Percentiles rank a stretch among this genome's conserved stretches.
phyloP scores from a whole-genome alignment of 768 basidiomycete species.

The Amanita pseudoporphyria region DNA sequence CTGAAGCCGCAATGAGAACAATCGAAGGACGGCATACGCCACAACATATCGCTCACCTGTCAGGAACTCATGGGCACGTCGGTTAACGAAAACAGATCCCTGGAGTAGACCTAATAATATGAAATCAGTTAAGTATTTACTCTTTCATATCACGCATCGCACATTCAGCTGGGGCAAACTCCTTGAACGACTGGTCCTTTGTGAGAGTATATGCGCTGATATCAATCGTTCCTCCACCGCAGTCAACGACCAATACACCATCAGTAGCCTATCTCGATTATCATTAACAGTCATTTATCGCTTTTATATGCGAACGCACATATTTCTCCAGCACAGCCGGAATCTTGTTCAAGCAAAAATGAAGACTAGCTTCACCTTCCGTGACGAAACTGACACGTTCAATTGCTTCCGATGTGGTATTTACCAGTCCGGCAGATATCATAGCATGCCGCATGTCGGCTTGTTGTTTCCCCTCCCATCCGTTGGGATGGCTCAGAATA shows the following conservation, averaged over 20 bases:
- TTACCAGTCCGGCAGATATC: slow-evolving; percentile 33
- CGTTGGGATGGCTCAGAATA: slow-evolving; percentile 46
- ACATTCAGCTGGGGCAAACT: slow-evolving; percentile 1
- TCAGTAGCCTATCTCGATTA: background rate
- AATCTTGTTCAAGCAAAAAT: slow-evolving; percentile 37
- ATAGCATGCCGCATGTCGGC: slow-evolving; percentile 38
- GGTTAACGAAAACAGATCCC: background rate
- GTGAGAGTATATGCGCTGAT: slow-evolving; percentile 3
- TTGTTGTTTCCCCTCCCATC: slow-evolving; percentile 48
- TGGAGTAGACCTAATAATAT: background rate
- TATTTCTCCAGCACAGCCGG: slow-evolving; percentile 20
- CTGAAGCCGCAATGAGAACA: background rate
- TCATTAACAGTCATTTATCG: slow-evolving; percentile 25
- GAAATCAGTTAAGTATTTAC: slow-evolving; percentile 20
- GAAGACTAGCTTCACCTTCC: slow-evolving; percentile 46
- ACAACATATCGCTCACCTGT: background rate
- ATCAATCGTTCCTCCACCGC: slow-evolving; percentile 7
- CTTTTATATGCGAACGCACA: slow-evolving; percentile 21
- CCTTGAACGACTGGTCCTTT: background rate
- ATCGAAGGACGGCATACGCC: background rate
- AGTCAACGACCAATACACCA: slow-evolving; percentile 5
- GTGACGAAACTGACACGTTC: slow-evolving; percentile 38
- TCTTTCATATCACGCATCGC: background rate
- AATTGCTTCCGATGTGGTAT: slow-evolving; percentile 19
- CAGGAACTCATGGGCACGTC: background rate